Conservation (phyloP, 305 asterid species). For the Solanum hybrid region DNA sequence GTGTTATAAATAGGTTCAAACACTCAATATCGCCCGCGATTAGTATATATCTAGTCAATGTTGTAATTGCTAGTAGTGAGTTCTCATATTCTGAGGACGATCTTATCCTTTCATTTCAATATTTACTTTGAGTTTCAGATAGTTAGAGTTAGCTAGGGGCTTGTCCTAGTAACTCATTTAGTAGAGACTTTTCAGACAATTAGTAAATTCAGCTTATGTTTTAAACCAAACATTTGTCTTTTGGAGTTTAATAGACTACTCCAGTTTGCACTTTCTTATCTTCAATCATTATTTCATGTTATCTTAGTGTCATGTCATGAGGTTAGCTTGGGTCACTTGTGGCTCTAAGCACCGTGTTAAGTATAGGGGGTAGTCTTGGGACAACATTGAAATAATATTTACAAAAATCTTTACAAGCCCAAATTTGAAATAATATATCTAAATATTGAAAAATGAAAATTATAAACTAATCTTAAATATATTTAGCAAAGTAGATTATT, state of each 20-base stretch:
- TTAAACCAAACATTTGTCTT: too few species aligned
- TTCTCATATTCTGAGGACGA: neutral
- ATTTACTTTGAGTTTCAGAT: neutral
- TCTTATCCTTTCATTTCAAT: neutral
- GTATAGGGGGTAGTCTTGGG: neutral
- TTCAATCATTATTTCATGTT: too few species aligned
- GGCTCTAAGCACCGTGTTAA: neutral
- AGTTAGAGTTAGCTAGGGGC: neutral
- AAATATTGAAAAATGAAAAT: neutral
- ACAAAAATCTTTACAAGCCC: too few species aligned
- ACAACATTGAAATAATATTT: neutral
- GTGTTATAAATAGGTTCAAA: too few species aligned
- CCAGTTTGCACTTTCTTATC: neutral
- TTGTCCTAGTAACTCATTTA: neutral
- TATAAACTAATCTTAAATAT: too few species aligned
- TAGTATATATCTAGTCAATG: neutral
- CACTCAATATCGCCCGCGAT: accelerated
- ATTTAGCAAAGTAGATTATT: too few species aligned
- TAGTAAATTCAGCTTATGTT: neutral
- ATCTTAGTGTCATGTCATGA: neutral
- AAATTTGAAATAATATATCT: neutral
- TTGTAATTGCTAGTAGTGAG: neutral
- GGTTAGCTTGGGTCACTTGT: neutral
- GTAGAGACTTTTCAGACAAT: neutral
- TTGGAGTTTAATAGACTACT: neutral